A percentile compares a stretch with the other conserved stretches of the same genome.
phyloP scores from a whole-genome alignment of 805 yeast species.

The Saturnispora ahearnii region DNA sequence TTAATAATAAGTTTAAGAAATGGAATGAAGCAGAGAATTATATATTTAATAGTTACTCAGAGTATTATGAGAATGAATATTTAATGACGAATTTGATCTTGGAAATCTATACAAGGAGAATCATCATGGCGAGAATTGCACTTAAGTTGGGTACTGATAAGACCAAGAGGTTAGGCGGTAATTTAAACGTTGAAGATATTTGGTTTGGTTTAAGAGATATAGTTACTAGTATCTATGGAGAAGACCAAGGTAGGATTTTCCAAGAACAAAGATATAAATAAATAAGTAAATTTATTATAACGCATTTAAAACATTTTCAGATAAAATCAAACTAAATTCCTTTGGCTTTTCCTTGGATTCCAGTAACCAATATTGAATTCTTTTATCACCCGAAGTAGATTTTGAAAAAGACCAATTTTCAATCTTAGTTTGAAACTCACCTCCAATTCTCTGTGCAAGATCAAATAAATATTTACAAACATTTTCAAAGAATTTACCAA shows the following conservation, averaged over 20 bases:
- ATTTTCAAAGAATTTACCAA: constrained; percentile 33
- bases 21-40: constrained; percentile 15
- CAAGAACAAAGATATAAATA: constrained; percentile 13
- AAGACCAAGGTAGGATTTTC: constrained; percentile 20
- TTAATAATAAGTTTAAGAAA: constrained; percentile 8
- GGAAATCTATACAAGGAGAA: constrained; percentile 27
- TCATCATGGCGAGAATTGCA: constrained; percentile 25
- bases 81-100: constrained; percentile 21
- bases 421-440: constrained; percentile 11
- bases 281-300: not conserved
- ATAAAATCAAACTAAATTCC: constrained; percentile 3
- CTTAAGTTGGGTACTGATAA: constrained; percentile 19
- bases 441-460: constrained; percentile 13
- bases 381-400: constrained; percentile 17
- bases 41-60: constrained; percentile 14
- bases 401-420: constrained; percentile 18
- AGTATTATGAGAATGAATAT: constrained; percentile 19
- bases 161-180: constrained; percentile 13
- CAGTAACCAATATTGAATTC: constrained; percentile 14
- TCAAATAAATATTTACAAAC: constrained; percentile 36
- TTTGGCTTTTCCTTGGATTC: constrained; percentile 18
- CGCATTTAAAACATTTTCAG: constrained; percentile 2
- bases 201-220: constrained; percentile 39
- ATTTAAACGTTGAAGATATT: constrained; percentile 13
- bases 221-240: constrained; percentile 44